Conservation (phyloP, 495 filamentous ascomycete genomes). For the Hypoxylon cercidicola region DNA sequence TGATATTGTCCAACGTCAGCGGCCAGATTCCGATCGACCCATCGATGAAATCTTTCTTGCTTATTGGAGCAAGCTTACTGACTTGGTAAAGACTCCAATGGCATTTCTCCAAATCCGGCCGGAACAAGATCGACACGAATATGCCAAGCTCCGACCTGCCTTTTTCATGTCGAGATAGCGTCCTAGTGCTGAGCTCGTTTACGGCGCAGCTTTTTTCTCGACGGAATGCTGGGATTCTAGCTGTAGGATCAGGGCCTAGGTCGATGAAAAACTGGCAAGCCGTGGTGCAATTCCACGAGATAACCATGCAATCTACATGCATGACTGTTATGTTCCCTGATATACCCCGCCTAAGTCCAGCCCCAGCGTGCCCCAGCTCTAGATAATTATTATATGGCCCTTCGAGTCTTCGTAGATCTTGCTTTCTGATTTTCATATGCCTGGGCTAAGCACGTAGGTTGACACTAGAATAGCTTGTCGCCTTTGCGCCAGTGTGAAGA, state of each 20-base stretch:
- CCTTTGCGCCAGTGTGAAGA: slow-evolving; percentile 32
- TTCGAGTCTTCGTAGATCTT: slow-evolving; percentile 9
- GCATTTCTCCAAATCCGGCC: slow-evolving; percentile 16
- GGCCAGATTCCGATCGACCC: slow-evolving; percentile 2
- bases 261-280: slow-evolving; percentile 21
- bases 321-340: slow-evolving; percentile 35
- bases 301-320: slow-evolving; percentile 37
- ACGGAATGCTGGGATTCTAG: slow-evolving; percentile 29
- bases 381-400: slow-evolving; percentile 25
- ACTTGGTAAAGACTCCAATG: slow-evolving; percentile 13
- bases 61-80: slow-evolving; percentile 18
- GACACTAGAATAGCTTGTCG: slow-evolving; percentile 18
- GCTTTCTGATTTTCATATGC: slow-evolving; percentile 13
- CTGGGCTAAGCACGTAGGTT: slow-evolving; percentile 22
- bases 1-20: slow-evolving; percentile 37
- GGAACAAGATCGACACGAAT: slow-evolving; percentile 32
- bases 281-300: slow-evolving; percentile 37
- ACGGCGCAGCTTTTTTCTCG: slow-evolving; percentile 10
- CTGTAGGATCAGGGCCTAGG: slow-evolving; percentile 25
- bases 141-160: slow-evolving; percentile 40
- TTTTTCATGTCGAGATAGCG: slow-evolving; percentile 30
- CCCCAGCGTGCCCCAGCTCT: slow-evolving; percentile 6
- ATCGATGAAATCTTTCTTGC: slow-evolving; percentile 7
- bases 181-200: slow-evolving; percentile 31
- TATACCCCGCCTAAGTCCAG: slow-evolving; percentile 32